Percentiles rank a stretch among this genome's conserved stretches.
Conservation (phyloP, 257 asterid species). For the Ocimum tenuiflorum region DNA sequence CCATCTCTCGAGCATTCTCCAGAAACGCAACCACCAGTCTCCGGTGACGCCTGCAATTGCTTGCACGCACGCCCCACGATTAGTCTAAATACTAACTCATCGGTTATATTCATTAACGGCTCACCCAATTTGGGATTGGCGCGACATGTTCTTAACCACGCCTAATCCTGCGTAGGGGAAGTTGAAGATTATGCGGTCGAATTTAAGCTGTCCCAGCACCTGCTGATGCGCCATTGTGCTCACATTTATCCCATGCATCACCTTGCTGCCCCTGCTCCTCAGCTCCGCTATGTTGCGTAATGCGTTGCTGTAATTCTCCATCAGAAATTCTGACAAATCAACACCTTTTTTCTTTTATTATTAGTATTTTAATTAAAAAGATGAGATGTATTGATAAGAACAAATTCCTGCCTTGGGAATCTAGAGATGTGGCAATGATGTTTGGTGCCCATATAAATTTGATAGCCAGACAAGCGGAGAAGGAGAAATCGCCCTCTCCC, state of each 20-base stretch:
- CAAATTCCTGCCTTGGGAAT: slow-evolving; percentile 26
- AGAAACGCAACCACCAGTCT: slow-evolving; percentile 28
- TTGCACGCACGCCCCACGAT: too few species aligned
- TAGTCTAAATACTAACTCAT: too few species aligned
- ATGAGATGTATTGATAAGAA: too few species aligned
- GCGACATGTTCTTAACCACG: not conserved
- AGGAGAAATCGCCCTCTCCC: slow-evolving; percentile 42
- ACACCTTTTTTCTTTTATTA: too few species aligned
- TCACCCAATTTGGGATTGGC: slow-evolving; percentile 11
- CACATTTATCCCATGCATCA: slow-evolving; percentile 41
- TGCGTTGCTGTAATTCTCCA: slow-evolving; percentile 28
- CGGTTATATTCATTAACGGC: not conserved
- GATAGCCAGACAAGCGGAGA: slow-evolving; percentile 22
- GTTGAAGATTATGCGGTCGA: slow-evolving; percentile 45
- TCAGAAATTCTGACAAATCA: slow-evolving; percentile 5
- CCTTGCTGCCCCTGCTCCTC: slow-evolving; percentile 21
- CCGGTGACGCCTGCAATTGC: slow-evolving; percentile 26
- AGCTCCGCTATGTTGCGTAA: slow-evolving; percentile 26
- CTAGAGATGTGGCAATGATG: slow-evolving; percentile 34
- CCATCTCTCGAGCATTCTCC: slow-evolving; percentile 36
- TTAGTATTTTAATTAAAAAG: too few species aligned
- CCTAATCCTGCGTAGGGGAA: slow-evolving; percentile 28
- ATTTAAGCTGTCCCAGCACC: slow-evolving; percentile 21
- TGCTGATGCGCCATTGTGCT: slow-evolving; percentile 25
- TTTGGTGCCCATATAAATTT: slow-evolving; percentile 23